Percentiles rank a stretch among this genome's conserved stretches.
These are phyloP conservation scores for Lactifluus subvellereus DNA, from an alignment of 768 basidiomycete genomes.

Conservation along the genomic window DNA sequence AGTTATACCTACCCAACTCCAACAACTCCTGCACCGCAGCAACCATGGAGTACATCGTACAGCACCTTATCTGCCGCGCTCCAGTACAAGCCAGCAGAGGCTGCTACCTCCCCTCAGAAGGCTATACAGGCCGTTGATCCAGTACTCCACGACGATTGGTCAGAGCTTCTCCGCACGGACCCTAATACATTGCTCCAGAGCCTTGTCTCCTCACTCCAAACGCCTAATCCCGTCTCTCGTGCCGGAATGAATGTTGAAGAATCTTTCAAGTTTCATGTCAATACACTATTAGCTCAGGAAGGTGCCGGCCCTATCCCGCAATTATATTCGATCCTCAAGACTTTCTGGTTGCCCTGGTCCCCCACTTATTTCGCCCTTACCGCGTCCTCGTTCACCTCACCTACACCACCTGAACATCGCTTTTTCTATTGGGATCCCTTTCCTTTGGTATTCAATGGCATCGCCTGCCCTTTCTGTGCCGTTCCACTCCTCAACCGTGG, in stretches of 20 bases:
- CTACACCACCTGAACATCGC: slow-evolving; percentile 65
- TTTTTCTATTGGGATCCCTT: slow-evolving; percentile 89
- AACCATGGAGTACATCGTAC: slow-evolving; percentile 18
- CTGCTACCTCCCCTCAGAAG: slow-evolving; percentile 7
- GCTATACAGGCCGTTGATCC: slow-evolving; percentile 16
- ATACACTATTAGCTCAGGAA: slow-evolving; percentile 49
- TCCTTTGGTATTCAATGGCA: slow-evolving; percentile 77
- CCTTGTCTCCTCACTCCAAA: slow-evolving; percentile 52
- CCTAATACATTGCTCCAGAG: slow-evolving; percentile 52
- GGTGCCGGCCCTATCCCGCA: slow-evolving; percentile 52
- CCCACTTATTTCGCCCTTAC: slow-evolving; percentile 73
- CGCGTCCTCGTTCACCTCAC: slow-evolving; percentile 60
- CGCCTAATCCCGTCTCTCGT: slow-evolving; percentile 57
- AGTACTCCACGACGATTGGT: slow-evolving; percentile 59
- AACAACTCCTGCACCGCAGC: slow-evolving; percentile 14
- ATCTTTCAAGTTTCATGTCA: slow-evolving; percentile 72
- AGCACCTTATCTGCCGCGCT: slow-evolving; percentile 24
- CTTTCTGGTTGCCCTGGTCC: slow-evolving; percentile 79
- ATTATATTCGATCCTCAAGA: slow-evolving; percentile 71
- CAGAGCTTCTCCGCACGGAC: slow-evolving; percentile 48
- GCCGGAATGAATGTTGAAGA: slow-evolving; percentile 65
- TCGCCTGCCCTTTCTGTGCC: slow-evolving; percentile 63
- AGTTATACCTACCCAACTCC: slow-evolving; percentile 18
- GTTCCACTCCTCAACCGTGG: slow-evolving; percentile 59
- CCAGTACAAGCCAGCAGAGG: slow-evolving; percentile 22